phyloP scores from a whole-genome alignment of 176 grass and related monocot species.

The Cocos nucifera region DNA sequence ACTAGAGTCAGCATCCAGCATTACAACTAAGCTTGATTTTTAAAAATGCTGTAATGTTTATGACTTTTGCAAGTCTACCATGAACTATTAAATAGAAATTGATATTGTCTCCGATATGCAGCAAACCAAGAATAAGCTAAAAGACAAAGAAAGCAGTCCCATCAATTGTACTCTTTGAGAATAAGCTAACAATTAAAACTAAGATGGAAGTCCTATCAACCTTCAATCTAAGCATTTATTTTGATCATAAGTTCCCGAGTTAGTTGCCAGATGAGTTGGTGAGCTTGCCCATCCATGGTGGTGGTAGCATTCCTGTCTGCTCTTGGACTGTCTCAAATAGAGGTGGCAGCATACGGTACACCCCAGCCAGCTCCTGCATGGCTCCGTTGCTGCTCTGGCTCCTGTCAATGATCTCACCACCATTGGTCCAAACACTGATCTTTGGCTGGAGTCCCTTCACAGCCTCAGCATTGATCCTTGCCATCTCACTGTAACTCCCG shows the following conservation, averaged over 20 bases:
- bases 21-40: too few species aligned
- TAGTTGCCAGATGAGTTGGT: background rate
- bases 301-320: slow-evolving; percentile 76
- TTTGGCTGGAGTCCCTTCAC: slow-evolving; percentile 45
- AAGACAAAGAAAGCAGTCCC: too few species aligned
- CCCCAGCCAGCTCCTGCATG: slow-evolving; percentile 60
- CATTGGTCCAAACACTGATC: slow-evolving; percentile 10
- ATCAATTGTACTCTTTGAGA: too few species aligned
- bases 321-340: slow-evolving; percentile 62
- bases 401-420: slow-evolving; percentile 34
- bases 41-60: too few species aligned
- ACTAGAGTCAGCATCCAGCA: too few species aligned
- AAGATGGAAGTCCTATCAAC: too few species aligned
- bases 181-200: too few species aligned
- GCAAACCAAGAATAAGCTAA: too few species aligned
- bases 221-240: too few species aligned
- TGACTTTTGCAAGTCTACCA: too few species aligned
- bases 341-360: slow-evolving; percentile 66
- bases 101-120: too few species aligned
- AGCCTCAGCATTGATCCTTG: slow-evolving; percentile 52
- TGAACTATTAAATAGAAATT: too few species aligned
- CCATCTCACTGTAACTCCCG: slow-evolving; percentile 56
- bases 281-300: slow-evolving; percentile 63
- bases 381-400: slow-evolving; percentile 8
- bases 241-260: background rate